Evolutionary conservation across 768 basidiomycete genomes (phyloP).

Genomic region (Lactifluus subvellereus): DNA sequence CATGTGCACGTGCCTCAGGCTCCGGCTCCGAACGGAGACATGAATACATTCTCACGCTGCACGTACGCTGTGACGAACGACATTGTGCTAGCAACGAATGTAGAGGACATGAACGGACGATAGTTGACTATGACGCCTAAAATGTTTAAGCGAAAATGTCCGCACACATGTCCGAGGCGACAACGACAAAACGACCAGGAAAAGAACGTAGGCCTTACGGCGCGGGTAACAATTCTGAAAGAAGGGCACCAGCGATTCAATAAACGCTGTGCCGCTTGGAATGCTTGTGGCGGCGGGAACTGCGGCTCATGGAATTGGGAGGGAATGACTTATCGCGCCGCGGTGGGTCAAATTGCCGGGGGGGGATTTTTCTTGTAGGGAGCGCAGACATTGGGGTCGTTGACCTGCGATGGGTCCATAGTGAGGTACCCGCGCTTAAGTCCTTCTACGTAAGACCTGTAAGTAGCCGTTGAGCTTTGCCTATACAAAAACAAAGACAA

Average conservation of each 20-base stretch:
- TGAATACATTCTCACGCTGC: too few relatives aligned
- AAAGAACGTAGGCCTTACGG: neutral
- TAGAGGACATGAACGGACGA: neutral
- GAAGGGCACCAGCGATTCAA: neutral
- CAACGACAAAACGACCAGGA: neutral
- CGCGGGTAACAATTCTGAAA: neutral
- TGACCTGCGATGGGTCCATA: conserved; percentile 47
- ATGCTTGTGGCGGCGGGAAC: neutral
- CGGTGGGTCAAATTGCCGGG: neutral
- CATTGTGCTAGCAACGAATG: too few relatives aligned
- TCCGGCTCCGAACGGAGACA: too few relatives aligned
- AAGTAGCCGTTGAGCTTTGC: neutral
- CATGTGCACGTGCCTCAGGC: too few relatives aligned
- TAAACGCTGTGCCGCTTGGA: neutral
- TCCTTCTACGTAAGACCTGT: conserved; percentile 66
- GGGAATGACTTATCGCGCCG: neutral
- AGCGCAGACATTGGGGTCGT: conserved; percentile 60
- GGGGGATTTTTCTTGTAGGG: conserved; percentile 34
- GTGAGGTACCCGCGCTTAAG: conserved; percentile 56
- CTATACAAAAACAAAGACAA: neutral
- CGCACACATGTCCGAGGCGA: neutral
- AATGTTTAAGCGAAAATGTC: neutral
- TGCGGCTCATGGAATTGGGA: neutral
- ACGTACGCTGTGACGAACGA: too few relatives aligned
- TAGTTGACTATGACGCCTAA: neutral